A percentile compares a stretch with the other conserved stretches of the same genome.
Conservation (phyloP, 192 early-diverging fungal genomes). For the Coemansia nantahalensis region DNA sequence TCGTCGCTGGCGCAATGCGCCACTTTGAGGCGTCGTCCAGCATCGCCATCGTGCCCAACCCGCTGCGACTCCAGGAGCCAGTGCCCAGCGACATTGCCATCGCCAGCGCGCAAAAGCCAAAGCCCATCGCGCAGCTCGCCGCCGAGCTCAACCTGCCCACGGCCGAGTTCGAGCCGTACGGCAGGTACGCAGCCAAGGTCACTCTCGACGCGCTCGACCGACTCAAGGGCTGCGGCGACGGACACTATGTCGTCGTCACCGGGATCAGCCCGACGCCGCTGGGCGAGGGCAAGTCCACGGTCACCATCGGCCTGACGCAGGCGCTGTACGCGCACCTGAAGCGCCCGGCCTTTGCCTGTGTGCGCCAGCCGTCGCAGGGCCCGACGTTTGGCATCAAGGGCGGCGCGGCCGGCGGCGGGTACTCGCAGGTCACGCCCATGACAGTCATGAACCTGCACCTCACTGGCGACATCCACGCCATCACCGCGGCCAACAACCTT, state of each 20-base stretch:
- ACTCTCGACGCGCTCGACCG: slow-evolving; percentile 78
- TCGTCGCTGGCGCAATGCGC: slow-evolving; percentile 71
- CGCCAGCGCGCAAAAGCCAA: slow-evolving; percentile 84
- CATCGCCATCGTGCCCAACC: slow-evolving; percentile 57
- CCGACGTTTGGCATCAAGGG: slow-evolving; percentile 99
- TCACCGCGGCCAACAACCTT: slow-evolving; percentile 96
- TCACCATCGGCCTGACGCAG: slow-evolving; percentile 91
- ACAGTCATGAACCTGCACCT: slow-evolving; percentile 87
- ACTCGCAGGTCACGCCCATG: slow-evolving; percentile 99
- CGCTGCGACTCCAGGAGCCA: slow-evolving; percentile 65
- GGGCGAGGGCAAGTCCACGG: slow-evolving; percentile 99
- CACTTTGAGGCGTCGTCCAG: slow-evolving; percentile 58
- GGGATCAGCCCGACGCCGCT: slow-evolving; percentile 98
- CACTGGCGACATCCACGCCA: slow-evolving; percentile 98
- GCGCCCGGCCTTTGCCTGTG: slow-evolving; percentile 89
- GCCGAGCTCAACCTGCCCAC: slow-evolving; percentile 78
- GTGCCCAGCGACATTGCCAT: slow-evolving; percentile 97
- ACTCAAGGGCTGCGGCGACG: slow-evolving; percentile 73
- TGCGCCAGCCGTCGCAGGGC: slow-evolving; percentile 98
- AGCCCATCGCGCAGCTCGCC: slow-evolving; percentile 73
- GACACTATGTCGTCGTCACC: slow-evolving; percentile 93
- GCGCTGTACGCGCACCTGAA: slow-evolving; percentile 93
- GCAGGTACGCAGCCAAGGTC: slow-evolving; percentile 88
- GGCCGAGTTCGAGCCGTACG: slow-evolving; percentile 85
- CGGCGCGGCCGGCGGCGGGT: slow-evolving; percentile 96